A percentile compares a stretch with the other conserved stretches of the same genome.
Evolutionary conservation across 352 stramenopile species (phyloP).

Genomic region (Phytophthora hybrid): DNA sequence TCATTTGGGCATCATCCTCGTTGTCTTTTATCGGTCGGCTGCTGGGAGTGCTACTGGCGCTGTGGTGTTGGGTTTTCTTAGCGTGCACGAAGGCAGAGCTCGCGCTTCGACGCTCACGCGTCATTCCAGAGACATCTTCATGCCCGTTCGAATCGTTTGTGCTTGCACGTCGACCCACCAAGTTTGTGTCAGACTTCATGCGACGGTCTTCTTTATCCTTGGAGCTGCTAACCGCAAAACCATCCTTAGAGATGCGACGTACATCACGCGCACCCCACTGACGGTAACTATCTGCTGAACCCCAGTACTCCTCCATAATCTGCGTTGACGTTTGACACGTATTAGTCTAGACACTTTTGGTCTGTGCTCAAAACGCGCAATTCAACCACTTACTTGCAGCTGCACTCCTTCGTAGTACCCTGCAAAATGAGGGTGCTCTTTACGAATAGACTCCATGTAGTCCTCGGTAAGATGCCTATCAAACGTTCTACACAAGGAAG

Average conservation of each 20-base stretch:
- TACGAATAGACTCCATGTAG: conserved; percentile 58
- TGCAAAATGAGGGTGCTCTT: conserved; percentile 65
- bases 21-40: conserved; percentile 21
- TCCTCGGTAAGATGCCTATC: conserved; percentile 74
- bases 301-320: conserved; percentile 69
- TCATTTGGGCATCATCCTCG: conserved; percentile 53
- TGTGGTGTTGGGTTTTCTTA: conserved; percentile 37
- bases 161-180: conserved; percentile 18
- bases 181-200: conserved; percentile 51
- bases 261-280: conserved; percentile 67
- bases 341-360: neutral
- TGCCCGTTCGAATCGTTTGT: conserved; percentile 17
- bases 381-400: conserved; percentile 33
- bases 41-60: conserved; percentile 30
- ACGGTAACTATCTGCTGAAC: conserved; percentile 62
- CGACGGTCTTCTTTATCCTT: conserved; percentile 53
- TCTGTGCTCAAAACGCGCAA: conserved; percentile 2
- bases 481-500: conserved; percentile 59
- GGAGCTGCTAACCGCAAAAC: conserved; percentile 21
- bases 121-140: conserved; percentile 33
- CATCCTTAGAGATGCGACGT: conserved; percentile 49
- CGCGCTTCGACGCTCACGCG: conserved; percentile 70
- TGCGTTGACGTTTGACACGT: conserved; percentile 11
- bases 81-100: conserved; percentile 68
- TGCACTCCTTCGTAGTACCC: conserved; percentile 67